These are phyloP conservation scores for Fusarium cicatricum DNA, from an alignment of 2,329 filamentous ascomycete species.

Conservation along the genomic window DNA sequence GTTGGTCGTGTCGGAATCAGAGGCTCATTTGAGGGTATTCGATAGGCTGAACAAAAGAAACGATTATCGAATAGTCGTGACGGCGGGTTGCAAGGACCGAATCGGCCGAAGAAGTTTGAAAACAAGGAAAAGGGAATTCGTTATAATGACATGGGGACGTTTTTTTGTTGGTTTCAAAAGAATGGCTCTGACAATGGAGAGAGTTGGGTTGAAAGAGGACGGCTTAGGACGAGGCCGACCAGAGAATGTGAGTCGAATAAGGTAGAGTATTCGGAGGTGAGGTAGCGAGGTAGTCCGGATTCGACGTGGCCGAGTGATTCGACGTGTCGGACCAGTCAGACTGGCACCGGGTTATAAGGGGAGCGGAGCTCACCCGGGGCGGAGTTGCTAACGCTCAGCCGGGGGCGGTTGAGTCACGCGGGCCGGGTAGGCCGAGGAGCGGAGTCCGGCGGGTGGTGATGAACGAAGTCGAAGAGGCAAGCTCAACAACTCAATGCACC, in stretches of 20 bases:
- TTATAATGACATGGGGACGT: constrained; percentile 56
- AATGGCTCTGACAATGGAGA: constrained; percentile 41
- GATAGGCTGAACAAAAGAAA: constrained; percentile 49
- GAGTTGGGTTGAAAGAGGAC: constrained; percentile 23
- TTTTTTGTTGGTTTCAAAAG: constrained; percentile 41
- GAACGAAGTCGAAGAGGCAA: constrained; percentile 29
- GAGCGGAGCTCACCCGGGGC: constrained; percentile 44
- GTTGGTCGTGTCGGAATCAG: constrained; percentile 49
- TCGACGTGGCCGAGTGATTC: constrained; percentile 42
- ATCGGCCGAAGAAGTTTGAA: constrained; percentile 44
- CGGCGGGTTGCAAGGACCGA: constrained; percentile 42
- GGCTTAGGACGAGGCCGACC: constrained; percentile 44
- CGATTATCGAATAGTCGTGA: constrained; percentile 47
- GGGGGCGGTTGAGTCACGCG: constrained; percentile 37
- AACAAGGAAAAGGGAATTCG: constrained; percentile 49
- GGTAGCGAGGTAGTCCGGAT: constrained; percentile 28
- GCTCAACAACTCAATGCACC: constrained; percentile 40
- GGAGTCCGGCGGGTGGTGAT: constrained; percentile 19
- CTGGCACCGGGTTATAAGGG: constrained; percentile 41
- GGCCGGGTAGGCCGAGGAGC: constrained; percentile 29
- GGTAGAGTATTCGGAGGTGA: constrained; percentile 8
- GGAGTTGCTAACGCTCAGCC: constrained; percentile 36
- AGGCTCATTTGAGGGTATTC: constrained; percentile 52
- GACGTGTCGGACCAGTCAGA: constrained; percentile 43
- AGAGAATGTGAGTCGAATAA: constrained; percentile 16